Evolutionary conservation across 2,329 filamentous ascomycete species (phyloP), one percentile per base, ranked within the genome.

Genomic region (Colletotrichum graminicola): DNA sequence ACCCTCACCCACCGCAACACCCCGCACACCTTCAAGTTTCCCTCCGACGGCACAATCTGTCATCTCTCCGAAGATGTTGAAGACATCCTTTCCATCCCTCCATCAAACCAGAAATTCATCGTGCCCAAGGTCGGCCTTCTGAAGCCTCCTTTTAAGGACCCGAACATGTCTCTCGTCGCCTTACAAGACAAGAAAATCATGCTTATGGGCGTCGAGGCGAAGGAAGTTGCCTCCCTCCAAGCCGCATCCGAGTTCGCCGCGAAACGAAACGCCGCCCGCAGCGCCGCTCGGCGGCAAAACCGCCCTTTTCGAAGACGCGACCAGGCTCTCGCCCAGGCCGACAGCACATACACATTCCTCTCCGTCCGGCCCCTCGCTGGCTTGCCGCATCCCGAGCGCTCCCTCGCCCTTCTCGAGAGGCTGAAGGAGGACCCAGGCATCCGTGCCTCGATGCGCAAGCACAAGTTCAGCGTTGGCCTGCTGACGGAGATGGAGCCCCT

Each of bases 401-500:
- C 91, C 14, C 86, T 90, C 5, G 84, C 87, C 0, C 94, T 95
- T 76, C 88, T 99, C 2, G 86, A 92, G 78, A 89, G 93, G 0
- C 86, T 99, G 4, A 90, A 90, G 74, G 88, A 92, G 72, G 96
- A 99, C 79, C 91, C 93, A 0, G 96, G 96, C 10, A 95, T 99
- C 81, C 91, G 91, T 74, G 86, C 91, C 0, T 88, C 90, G 1
- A 99, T 99, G 96, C 85, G 88, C 21, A 91, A 91, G 76, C 95
- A 97, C 83, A 89, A 91, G 74, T 98, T 97, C 84, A 89, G 88
- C 26, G 96, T 99, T 0, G 92, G 92, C 0, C 82, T 98, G 3
- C 86, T 99, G 34, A 98, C 95, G 0, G 96, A 99, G 82, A 98
- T 99, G 95, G 93, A 99, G 76, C 96, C 96, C 0, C 86, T 91